Conservation (phyloP, 305 asterid species). For the Fraxinus paxiana region DNA sequence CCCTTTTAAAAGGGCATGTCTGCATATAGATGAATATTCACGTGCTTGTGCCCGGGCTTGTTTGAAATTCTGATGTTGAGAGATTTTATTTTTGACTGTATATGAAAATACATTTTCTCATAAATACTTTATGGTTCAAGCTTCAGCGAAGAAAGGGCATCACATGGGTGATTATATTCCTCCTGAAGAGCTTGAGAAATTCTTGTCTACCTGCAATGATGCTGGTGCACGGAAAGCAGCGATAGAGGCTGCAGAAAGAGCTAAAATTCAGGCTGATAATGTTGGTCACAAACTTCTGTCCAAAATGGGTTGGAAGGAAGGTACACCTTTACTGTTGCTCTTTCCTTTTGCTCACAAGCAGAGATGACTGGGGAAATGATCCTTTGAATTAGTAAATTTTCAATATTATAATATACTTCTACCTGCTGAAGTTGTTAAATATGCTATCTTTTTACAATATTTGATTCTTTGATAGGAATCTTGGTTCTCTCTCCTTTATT, state of each 20-base stretch:
- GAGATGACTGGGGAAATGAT: neutral
- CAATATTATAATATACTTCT: neutral
- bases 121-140: conserved; percentile 30
- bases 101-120: neutral
- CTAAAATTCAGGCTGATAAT: conserved; percentile 90
- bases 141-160: conserved; percentile 69
- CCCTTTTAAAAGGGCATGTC: neutral
- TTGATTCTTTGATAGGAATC: neutral
- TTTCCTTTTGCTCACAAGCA: neutral
- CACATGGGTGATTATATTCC: conserved; percentile 99
- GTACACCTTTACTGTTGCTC: conserved; percentile 26
- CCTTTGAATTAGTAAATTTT: neutral
- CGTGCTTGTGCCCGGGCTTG: neutral
- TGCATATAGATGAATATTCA: neutral
- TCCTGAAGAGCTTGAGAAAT: conserved; percentile 86
- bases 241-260: conserved; percentile 55
- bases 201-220: conserved; percentile 73
- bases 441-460: neutral
- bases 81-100: neutral
- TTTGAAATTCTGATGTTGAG: neutral
- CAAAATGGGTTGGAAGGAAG: conserved; percentile 99
- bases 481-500: neutral
- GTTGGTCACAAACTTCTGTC: conserved; percentile 88
- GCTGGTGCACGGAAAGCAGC: conserved; percentile 62
- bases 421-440: neutral